phyloP scores from a whole-genome alignment of 306 rosid species.

The Trifolium fragiferum region DNA sequence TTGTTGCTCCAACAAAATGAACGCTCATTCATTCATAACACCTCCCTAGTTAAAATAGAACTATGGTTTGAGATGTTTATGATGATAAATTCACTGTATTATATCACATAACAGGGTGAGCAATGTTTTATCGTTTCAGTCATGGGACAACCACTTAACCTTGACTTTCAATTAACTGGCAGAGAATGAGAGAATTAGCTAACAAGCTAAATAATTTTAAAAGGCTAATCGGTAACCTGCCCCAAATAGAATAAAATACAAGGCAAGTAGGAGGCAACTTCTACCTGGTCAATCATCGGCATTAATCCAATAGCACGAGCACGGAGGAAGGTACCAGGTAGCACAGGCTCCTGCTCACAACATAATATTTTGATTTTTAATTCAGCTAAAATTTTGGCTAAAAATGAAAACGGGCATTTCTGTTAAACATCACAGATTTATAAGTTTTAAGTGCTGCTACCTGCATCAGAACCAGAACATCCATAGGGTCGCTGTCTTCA shows the following conservation, averaged over 20 bases:
- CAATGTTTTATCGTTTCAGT: slow-evolving; percentile 22
- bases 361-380: slow-evolving; percentile 12
- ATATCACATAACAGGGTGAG: slow-evolving; percentile 18
- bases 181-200: neutral
- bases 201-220: neutral
- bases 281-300: slow-evolving; percentile 99
- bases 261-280: slow-evolving; percentile 10
- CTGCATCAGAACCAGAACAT: slow-evolving; percentile 95
- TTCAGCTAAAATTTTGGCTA: slow-evolving; percentile 24
- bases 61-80: slow-evolving; percentile 1
- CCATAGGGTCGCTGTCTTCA: slow-evolving; percentile 98
- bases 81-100: slow-evolving; percentile 21
- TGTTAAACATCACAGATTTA: slow-evolving; percentile 20
- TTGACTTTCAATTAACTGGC: slow-evolving; percentile 19
- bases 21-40: slow-evolving; percentile 18
- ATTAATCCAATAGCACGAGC: slow-evolving; percentile 98
- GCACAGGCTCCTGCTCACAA: slow-evolving; percentile 75
- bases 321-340: slow-evolving; percentile 93
- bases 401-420: slow-evolving; percentile 9
- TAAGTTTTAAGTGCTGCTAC: slow-evolving; percentile 50
- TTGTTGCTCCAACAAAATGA: slow-evolving; percentile 3
- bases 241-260: neutral
- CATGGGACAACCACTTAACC: slow-evolving; percentile 22
- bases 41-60: slow-evolving; percentile 14
- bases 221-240: neutral